phyloP scores from a whole-genome alignment of 2,329 filamentous ascomycete species.

The Didymella sp. region DNA sequence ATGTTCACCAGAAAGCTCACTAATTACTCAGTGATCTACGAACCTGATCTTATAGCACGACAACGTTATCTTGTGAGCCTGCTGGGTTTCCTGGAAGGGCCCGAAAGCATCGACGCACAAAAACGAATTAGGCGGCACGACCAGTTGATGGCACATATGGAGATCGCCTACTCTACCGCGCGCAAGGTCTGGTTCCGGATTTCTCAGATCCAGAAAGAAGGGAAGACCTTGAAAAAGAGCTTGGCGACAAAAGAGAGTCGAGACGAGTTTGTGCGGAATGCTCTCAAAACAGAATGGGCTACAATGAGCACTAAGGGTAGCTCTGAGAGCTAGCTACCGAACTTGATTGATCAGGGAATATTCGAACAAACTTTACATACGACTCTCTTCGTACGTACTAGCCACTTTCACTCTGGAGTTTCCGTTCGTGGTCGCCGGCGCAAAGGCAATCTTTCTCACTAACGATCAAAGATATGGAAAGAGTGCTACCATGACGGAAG shows the following conservation, averaged over 20 bases:
- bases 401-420: too few species aligned
- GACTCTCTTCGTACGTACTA: too few species aligned
- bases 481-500: too few species aligned
- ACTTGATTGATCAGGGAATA: background rate
- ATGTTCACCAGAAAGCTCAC: background rate
- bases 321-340: slow-evolving; percentile 11
- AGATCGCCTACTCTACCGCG: slow-evolving; percentile 3
- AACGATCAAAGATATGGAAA: too few species aligned
- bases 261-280: slow-evolving; percentile 26
- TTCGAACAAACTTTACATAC: background rate
- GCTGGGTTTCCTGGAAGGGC: slow-evolving; percentile 17
- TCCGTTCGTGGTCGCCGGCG: too few species aligned
- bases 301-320: slow-evolving; percentile 20
- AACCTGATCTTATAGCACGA: slow-evolving; percentile 32
- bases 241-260: slow-evolving; percentile 29
- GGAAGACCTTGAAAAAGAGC: slow-evolving; percentile 18
- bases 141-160: slow-evolving; percentile 30
- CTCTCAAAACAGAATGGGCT: slow-evolving; percentile 28
- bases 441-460: too few species aligned
- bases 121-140: slow-evolving; percentile 29
- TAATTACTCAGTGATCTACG: slow-evolving; percentile 30
- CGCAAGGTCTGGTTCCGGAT: slow-evolving; percentile 9
- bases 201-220: background rate
- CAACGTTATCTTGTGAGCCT: slow-evolving; percentile 24
- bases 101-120: slow-evolving; percentile 15